Percentiles rank a stretch among this genome's conserved stretches.
Evolutionary conservation across 805 yeast species (phyloP).

Genomic region (Saccharomyces eubayanus): DNA sequence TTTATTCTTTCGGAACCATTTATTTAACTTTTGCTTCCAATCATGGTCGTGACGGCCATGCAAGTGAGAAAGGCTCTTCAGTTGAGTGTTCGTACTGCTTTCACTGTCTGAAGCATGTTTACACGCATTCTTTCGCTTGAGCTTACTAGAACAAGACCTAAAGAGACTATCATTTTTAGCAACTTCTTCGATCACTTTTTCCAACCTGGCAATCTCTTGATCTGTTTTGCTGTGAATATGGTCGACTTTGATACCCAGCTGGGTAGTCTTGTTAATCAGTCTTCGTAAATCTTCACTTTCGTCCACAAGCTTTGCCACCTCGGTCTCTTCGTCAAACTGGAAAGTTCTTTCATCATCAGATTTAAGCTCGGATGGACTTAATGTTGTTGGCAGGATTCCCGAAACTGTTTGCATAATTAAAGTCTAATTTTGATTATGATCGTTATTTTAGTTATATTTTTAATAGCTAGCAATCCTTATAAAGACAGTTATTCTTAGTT

Average conservation of each 20-base stretch:
- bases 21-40: neutral
- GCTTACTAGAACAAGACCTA: neutral
- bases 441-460: neutral
- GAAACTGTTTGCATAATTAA: neutral
- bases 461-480: neutral
- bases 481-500: neutral
- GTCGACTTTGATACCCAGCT: conserved; percentile 1
- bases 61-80: neutral
- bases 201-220: conserved; percentile 2
- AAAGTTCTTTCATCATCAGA: neutral
- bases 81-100: neutral
- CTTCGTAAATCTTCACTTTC: neutral
- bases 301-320: neutral
- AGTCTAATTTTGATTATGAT: neutral
- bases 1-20: neutral
- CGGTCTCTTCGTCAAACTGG: neutral
- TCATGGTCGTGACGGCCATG: neutral
- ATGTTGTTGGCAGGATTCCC: neutral
- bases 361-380: neutral
- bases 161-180: neutral
- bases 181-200: conserved; percentile 3
- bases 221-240: conserved; percentile 2
- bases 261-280: conserved; percentile 1
- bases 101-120: neutral
- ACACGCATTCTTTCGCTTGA: neutral